A percentile compares a stretch with the other conserved stretches of the same genome.
Evolutionary conservation across 2,329 filamentous ascomycete genomes (phyloP).

Genomic region (Microcyclospora pomicola): DNA sequence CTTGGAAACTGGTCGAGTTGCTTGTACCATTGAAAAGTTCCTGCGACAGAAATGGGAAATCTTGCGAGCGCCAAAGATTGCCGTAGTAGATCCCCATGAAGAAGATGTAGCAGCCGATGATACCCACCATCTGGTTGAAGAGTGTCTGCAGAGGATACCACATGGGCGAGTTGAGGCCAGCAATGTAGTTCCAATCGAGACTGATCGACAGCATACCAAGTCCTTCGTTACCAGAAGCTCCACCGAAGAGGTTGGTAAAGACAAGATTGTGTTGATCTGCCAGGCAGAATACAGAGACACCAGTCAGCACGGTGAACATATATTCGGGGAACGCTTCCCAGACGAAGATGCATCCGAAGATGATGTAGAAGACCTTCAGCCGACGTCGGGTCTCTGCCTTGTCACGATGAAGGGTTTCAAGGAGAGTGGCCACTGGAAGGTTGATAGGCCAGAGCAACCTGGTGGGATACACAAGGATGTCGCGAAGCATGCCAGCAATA

Average conservation of each 20-base stretch:
- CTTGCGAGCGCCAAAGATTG: constrained; percentile 28
- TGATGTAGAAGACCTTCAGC: constrained; percentile 29
- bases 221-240: constrained; percentile 34
- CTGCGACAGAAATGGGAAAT: constrained; percentile 33
- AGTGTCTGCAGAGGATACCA: constrained; percentile 28
- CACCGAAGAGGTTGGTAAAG: constrained; percentile 39
- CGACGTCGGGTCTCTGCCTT: constrained; percentile 26
- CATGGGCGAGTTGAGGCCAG: constrained; percentile 21
- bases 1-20: constrained; percentile 23
- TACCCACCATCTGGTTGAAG: constrained; percentile 24
- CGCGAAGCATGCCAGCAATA: constrained; percentile 34
- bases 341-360: constrained; percentile 28
- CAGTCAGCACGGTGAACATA: constrained; percentile 31
- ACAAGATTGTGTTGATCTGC: constrained; percentile 29
- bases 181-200: constrained; percentile 35
- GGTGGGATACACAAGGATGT: constrained; percentile 34
- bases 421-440: constrained; percentile 24
- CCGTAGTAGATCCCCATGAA: constrained; percentile 27
- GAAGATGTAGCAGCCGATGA: constrained; percentile 10
- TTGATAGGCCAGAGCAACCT: constrained; percentile 35
- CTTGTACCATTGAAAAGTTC: constrained; percentile 27
- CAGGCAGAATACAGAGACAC: constrained; percentile 33
- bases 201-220: constrained; percentile 30
- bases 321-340: constrained; percentile 39
- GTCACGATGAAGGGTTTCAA: constrained; percentile 28